Base-by-base conservation (phyloP, 1,284 basidiomycete species). In the Melampsora americana region DNA sequence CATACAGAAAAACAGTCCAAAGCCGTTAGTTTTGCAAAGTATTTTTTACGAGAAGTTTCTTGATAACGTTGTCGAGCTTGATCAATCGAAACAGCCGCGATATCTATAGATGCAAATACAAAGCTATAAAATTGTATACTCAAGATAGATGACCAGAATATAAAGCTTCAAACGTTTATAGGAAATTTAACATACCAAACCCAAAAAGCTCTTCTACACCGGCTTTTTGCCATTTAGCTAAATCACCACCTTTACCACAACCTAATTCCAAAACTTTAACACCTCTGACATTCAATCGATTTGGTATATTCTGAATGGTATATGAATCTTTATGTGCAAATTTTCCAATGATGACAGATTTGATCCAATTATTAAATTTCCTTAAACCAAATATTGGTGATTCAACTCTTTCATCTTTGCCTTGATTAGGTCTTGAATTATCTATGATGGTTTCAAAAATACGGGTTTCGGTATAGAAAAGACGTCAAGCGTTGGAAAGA, bases 301-400 rank as follows among this genome's bases (percentile, higher is more conserved):
- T 20, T 0, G 20, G 26, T 20, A 64, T 30, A 64, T 11, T 35
- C 74, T 78, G 16, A 77, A 77, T 32, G 39, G 16, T 81, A n/a
- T n/a, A 28, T 73, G 79, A 78, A 77, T 39, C 77, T 11, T 68
- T 78, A 14, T 68, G 73, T 1, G 89, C 90, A 82, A 92, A 95
- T 70, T 90, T 90, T 9, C 90, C 90, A 80, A 98, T 95, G 78
- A 97, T 86, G 12, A 96, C 92, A 16, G 92, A 93, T 84, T 98
- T 98, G 80, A 97, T 90, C 95, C 96, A 99, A 84, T 99, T 99
- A 85, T 99, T 99, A 85, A 98, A 99, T 82, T 89, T 92, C 83
- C 95, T 95, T 74, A 99, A 87, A 28, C 93, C 94, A 77, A 97
- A 93, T 81, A 99, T 99, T 44, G 94, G 93, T 6, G 94, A 97